Percentiles rank a stretch among this genome's conserved stretches.
phyloP scores from a whole-genome alignment of 2,329 filamentous ascomycete genomes.

The Xenoacremonium recifei region DNA sequence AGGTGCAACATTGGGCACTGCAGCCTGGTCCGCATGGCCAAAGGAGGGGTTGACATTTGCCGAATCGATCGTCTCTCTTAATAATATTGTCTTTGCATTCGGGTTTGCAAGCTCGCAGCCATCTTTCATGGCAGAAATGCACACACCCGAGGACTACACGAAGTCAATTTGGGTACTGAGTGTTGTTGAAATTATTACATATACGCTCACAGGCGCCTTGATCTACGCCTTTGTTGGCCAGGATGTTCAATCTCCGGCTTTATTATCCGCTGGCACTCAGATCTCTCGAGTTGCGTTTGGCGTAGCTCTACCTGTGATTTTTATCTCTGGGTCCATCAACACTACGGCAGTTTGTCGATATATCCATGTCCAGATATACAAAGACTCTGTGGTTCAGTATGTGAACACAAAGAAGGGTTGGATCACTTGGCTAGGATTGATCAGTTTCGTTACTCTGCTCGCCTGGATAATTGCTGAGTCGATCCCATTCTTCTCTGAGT shows the following conservation, averaged over 20 bases:
- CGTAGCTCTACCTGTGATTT: conserved; percentile 65
- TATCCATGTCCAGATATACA: conserved; percentile 32
- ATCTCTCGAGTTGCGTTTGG: conserved; percentile 63
- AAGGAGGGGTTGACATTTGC: conserved; percentile 41
- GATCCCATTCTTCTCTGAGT: conserved; percentile 68
- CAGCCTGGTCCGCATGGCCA: conserved; percentile 37
- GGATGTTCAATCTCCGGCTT: conserved; percentile 59
- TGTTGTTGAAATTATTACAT: conserved; percentile 57
- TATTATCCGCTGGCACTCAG: conserved; percentile 55
- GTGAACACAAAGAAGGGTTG: conserved; percentile 29
- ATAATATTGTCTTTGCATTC: conserved; percentile 68
- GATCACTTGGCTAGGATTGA: conserved; percentile 58
- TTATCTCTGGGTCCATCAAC: conserved; percentile 64
- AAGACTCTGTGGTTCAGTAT: conserved; percentile 19
- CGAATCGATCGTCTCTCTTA: conserved; percentile 55
- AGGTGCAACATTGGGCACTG: conserved; percentile 2
- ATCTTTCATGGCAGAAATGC: conserved; percentile 46
- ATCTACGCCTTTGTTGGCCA: conserved; percentile 66
- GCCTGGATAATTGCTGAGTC: conserved; percentile 56
- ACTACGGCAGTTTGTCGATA: conserved; percentile 44
- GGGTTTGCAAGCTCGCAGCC: conserved; percentile 45
- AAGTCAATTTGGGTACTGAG: conserved; percentile 59
- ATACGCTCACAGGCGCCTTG: conserved; percentile 60
- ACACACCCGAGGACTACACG: conserved; percentile 37
- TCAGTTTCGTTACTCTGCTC: conserved; percentile 48